Base-by-base conservation (phyloP, 2,329 filamentous ascomycete genomes). In the Lasiodiplodia gonubiensis region DNA sequence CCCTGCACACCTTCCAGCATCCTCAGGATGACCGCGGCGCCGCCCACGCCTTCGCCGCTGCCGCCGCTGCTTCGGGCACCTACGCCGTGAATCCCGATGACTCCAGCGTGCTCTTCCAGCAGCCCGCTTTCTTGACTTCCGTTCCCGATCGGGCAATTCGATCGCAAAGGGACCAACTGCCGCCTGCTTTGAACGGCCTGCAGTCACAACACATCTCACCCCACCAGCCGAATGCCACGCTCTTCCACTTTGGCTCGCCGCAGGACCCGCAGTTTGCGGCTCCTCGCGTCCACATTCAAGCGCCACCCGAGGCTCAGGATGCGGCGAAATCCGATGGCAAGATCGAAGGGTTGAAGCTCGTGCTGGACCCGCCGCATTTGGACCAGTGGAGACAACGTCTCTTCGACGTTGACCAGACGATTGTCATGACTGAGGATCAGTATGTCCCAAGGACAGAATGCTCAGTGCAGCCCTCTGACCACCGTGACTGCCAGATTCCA, bases 381-480 rank as follows among this genome's bases (percentile, higher is more conserved):
- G 82, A 86, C 14, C 81, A 83, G 69, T 94, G 92, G 92, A 84
- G 92, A 63, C 83, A 90, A 71, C 89, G 84, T 73, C 80, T 94
- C 54, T 94, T 94, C 77, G 85, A 91, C 73, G 89, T 93, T n/a
- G 87, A 92, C 71, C 88, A 91, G 53, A 86, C 85, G 54, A 90
- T 94, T 68, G 86, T 89, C 14, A 79, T 94, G 71, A 92, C 86
- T 35, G 88, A 93, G 76, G 89, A 93, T 70, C 86, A 94, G 89
- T 92, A 85, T 70, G 85, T 67, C 46, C 18, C 39, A 18, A 77
- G 30, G 33, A 25, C 37, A 51, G 27, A 61, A 54, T 61, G 18
- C 37, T 33, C 46, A 16, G 14, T 33, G 35, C 64, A 21, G 23
- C 30, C 35, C 33, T 60, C 48, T 65, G 37, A 52, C 63, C 53